These are phyloP conservation scores for Closterium sp. DNA, from an alignment of 139 green algal species.

Conservation along the genomic window DNA sequence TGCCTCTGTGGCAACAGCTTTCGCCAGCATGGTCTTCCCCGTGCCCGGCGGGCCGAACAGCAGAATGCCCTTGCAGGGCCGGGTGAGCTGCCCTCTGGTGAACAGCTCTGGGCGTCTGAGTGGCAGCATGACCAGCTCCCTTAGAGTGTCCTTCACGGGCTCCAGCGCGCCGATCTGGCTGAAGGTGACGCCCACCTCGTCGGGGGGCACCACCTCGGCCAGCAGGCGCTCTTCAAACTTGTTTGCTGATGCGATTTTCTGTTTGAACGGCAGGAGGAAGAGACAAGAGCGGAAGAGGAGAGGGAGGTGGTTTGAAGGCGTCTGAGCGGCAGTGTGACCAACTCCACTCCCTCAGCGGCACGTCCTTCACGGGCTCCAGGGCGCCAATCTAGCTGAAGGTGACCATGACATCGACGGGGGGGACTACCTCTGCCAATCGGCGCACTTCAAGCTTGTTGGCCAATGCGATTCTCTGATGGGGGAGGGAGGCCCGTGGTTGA, in stretches of 20 bases:
- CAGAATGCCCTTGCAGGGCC: constrained; percentile 64
- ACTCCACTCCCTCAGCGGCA: constrained; percentile 59
- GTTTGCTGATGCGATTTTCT: constrained; percentile 56
- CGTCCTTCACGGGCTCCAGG: constrained; percentile 60
- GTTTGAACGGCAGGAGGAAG: background rate
- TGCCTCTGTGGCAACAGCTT: constrained; percentile 43
- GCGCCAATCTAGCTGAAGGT: constrained; percentile 61
- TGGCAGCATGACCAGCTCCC: constrained; percentile 72
- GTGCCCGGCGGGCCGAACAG: constrained; percentile 45
- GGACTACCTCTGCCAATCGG: constrained; percentile 62
- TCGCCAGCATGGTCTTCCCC: constrained; percentile 51
- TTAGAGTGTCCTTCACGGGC: constrained; percentile 56
- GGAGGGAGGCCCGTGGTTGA: no score
- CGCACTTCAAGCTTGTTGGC: constrained; percentile 66
- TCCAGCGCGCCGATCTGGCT: constrained; percentile 62
- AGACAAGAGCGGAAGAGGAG: no score
- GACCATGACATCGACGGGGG: constrained; percentile 53
- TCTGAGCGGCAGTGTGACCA: constrained; percentile 71
- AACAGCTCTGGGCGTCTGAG: constrained; percentile 73
- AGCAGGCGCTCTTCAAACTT: constrained; percentile 67
- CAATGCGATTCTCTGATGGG: constrained; percentile 40
- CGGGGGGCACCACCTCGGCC: constrained; percentile 59
- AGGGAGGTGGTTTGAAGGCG: background rate
- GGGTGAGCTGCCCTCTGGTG: constrained; percentile 47
- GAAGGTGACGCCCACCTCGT: constrained; percentile 57